Evolutionary conservation across 2,329 filamentous ascomycete genomes (phyloP).

Genomic region (Penicillium sp.): DNA sequence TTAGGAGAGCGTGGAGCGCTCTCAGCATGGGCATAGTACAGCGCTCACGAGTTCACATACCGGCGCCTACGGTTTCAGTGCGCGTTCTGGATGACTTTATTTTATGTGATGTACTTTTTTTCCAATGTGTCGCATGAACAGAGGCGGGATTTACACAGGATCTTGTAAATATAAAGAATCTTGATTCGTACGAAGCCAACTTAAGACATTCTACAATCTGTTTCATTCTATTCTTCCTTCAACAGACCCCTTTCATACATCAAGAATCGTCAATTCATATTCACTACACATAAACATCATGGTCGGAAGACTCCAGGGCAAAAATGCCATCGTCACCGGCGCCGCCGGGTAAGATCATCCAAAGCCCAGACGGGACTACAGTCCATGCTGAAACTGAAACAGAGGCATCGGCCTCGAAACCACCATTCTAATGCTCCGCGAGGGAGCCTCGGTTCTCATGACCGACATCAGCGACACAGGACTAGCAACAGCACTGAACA

Average conservation of each 20-base stretch:
- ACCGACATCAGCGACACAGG: conserved; percentile 79
- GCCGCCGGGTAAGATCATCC: conserved; percentile 81
- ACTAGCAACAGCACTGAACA: conserved; percentile 73
- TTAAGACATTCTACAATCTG: background rate
- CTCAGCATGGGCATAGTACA: background rate
- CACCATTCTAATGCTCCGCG: conserved; percentile 81
- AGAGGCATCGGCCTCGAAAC: conserved; percentile 91
- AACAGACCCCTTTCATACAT: too few species aligned
- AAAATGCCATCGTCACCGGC: conserved; percentile 76
- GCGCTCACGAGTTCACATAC: background rate
- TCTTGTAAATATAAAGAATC: too few species aligned
- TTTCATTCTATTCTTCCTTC: too few species aligned
- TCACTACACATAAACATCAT: conserved; percentile 5
- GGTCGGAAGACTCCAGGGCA: conserved; percentile 59
- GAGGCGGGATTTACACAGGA: too few species aligned
- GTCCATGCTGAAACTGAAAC: too few species aligned
- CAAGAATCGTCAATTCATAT: background rate
- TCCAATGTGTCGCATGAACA: too few species aligned
- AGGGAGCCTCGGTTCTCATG: conserved; percentile 83
- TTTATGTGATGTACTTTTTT: too few species aligned
- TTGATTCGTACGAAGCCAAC: too few species aligned
- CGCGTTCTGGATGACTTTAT: too few species aligned
- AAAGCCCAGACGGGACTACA: too few species aligned
- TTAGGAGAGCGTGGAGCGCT: background rate
- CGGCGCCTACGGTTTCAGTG: background rate